phyloP scores from a whole-genome alignment of 2,329 filamentous ascomycete genomes.

The Nannizziopsis arthrosporioides region DNA sequence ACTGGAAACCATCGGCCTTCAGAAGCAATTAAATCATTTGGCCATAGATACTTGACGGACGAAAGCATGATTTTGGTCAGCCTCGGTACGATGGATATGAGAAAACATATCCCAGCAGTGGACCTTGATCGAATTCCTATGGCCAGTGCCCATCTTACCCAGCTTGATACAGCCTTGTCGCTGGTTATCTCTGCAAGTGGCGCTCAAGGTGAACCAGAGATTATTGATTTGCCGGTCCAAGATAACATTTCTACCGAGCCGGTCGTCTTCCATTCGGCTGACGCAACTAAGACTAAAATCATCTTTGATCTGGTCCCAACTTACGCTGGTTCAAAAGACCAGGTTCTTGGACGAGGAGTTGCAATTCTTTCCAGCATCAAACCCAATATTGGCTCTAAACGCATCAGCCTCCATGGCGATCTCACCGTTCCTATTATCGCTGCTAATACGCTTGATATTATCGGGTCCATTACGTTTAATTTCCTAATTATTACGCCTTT shows the following conservation, averaged over 20 bases:
- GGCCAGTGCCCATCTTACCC: conserved; percentile 76
- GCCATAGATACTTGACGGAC: conserved; percentile 83
- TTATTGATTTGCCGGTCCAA: conserved; percentile 85
- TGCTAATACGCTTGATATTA: conserved; percentile 70
- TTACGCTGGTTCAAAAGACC: conserved; percentile 71
- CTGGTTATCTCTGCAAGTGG: conserved; percentile 79
- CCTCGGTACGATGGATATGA: conserved; percentile 86
- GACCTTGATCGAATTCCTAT: conserved; percentile 80
- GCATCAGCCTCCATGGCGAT: conserved; percentile 87
- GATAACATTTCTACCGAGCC: conserved; percentile 91
- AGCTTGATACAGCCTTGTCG: conserved; percentile 87
- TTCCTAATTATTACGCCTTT: conserved; percentile 93
- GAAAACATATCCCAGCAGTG: conserved; percentile 68
- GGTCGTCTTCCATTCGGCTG: conserved; percentile 71
- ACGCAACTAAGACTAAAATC: conserved; percentile 71
- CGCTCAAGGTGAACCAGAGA: conserved; percentile 72
- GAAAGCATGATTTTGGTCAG: conserved; percentile 86
- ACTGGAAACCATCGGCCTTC: conserved; percentile 40
- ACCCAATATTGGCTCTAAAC: conserved; percentile 66
- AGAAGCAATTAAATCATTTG: conserved; percentile 87
- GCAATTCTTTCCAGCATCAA: conserved; percentile 79
- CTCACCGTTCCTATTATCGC: conserved; percentile 84
- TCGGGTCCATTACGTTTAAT: conserved; percentile 92
- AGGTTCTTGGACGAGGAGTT: conserved; percentile 75
- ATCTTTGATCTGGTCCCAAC: conserved; percentile 93